Conservation (phyloP, 2,329 filamentous ascomycete genomes). For the Paecilomyces variotii region DNA sequence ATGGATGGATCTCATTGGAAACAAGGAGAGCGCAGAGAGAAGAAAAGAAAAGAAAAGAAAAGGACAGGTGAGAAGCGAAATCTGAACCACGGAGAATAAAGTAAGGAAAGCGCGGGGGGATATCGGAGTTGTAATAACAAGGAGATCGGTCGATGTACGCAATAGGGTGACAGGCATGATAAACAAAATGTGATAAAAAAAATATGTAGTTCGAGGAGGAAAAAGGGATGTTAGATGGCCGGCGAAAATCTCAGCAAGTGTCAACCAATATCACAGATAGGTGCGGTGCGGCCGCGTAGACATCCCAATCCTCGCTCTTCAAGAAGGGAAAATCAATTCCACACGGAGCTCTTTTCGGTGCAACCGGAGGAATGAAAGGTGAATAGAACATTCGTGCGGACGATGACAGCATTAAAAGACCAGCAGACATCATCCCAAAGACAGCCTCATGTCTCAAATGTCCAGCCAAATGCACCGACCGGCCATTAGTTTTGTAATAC, state of each 20-base stretch:
- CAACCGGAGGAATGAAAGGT: conserved; percentile 27
- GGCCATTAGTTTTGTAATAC: conserved; percentile 9
- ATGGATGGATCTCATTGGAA: conserved; percentile 3
- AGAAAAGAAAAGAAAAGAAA: not conserved
- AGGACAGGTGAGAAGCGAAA: not conserved
- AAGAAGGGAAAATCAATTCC: conserved; percentile 15
- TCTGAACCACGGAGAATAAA: not conserved
- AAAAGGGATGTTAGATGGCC: not conserved
- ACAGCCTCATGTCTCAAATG: conserved; percentile 17
- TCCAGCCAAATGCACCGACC: conserved; percentile 14
- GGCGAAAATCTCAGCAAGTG: not conserved
- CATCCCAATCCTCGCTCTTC: conserved; percentile 14
- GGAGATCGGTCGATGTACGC: conserved; percentile 1
- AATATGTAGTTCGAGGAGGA: not conserved
- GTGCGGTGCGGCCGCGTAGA: conserved; percentile 22
- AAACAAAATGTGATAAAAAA: not conserved
- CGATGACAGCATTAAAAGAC: conserved; percentile 27
- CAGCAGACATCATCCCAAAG: conserved; percentile 22
- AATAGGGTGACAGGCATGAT: conserved; percentile 1
- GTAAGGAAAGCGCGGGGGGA: conserved; percentile 2
- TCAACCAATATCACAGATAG: conserved; percentile 10
- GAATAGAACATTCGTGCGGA: conserved; percentile 32
- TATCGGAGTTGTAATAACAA: conserved; percentile 3
- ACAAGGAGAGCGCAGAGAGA: not conserved
- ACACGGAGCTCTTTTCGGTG: conserved; percentile 19